Evolutionary conservation across 2,329 filamentous ascomycete genomes (phyloP).

Genomic region (Aspergillus texensis): DNA sequence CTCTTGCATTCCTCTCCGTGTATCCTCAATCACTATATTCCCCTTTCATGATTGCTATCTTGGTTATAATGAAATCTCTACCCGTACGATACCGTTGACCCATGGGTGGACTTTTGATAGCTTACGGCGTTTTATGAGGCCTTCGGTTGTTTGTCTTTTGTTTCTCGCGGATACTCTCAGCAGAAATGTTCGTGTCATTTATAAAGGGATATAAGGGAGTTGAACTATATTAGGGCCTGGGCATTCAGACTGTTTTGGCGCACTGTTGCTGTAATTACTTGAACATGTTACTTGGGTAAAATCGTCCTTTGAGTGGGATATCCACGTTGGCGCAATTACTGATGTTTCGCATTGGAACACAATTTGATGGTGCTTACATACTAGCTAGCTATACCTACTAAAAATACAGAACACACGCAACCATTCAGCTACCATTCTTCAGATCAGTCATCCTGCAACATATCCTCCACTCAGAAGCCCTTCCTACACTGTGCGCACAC

Average conservation of each 20-base stretch:
- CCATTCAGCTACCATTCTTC: not conserved
- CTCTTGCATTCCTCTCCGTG: constrained; percentile 6
- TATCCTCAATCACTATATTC: constrained; percentile 8
- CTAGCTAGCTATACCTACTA: not conserved
- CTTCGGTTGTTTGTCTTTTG: constrained; percentile 7
- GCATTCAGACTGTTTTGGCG: not conserved
- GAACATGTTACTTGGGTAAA: not conserved
- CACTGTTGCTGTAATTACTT: not conserved
- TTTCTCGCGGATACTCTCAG: constrained; percentile 2
- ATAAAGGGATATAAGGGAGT: constrained; percentile 4
- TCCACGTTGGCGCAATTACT: not conserved
- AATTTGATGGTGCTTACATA: constrained; percentile 2
- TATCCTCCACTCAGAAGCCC: not conserved
- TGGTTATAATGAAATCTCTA: constrained; percentile 13
- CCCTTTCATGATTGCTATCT: constrained; percentile 15
- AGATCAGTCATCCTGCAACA: not conserved
- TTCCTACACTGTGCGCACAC: not conserved
- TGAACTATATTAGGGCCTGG: not conserved
- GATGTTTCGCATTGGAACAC: not conserved
- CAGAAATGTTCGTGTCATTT: constrained; percentile 8
- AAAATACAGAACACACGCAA: not conserved
- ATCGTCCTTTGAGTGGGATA: not conserved
- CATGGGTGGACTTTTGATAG: constrained; percentile 7
- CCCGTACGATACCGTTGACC: constrained; percentile 15
- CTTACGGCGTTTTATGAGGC: constrained; percentile 9